Percentiles rank a stretch among this genome's conserved stretches.
phyloP scores from a whole-genome alignment of 2,329 filamentous ascomycete genomes.

The Leptodontidium sp. region DNA sequence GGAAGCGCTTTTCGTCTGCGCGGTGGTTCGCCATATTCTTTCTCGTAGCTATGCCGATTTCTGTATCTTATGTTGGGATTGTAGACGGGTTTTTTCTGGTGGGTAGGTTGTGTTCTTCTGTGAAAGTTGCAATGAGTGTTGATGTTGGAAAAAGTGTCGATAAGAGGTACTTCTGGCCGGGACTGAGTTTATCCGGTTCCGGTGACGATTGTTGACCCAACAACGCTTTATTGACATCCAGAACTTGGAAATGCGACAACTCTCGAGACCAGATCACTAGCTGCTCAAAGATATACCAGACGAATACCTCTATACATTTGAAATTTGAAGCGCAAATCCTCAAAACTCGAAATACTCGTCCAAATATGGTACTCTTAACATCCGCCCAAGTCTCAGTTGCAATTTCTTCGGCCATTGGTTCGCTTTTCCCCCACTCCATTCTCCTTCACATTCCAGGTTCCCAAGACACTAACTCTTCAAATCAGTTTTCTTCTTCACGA shows the following conservation, averaged over 20 bases:
- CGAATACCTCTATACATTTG: too few species aligned
- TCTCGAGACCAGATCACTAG: too few species aligned
- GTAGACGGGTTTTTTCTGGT: background rate
- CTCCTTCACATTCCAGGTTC: constrained; percentile 15
- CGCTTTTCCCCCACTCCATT: constrained; percentile 36
- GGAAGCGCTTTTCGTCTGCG: constrained; percentile 82
- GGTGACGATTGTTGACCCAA: constrained; percentile 55
- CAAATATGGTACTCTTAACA: constrained; percentile 60
- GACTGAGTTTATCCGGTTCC: constrained; percentile 32
- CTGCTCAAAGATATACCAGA: too few species aligned
- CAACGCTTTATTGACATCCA: constrained; percentile 40
- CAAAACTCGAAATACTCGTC: background rate
- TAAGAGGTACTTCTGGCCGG: background rate
- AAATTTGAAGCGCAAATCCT: background rate
- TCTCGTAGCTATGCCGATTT: background rate
- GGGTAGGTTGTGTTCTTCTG: background rate
- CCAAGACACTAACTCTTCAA: constrained; percentile 20
- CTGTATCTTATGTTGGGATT: background rate
- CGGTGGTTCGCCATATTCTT: constrained; percentile 62
- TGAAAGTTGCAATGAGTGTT: background rate
- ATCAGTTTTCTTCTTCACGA: constrained; percentile 79
- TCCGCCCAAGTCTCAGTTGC: constrained; percentile 75
- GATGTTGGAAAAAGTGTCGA: background rate
- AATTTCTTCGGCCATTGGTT: constrained; percentile 70
- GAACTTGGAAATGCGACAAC: background rate